Base-by-base conservation (phyloP, 176 grass and related monocot species). In the Aegilops bicornis region DNA sequence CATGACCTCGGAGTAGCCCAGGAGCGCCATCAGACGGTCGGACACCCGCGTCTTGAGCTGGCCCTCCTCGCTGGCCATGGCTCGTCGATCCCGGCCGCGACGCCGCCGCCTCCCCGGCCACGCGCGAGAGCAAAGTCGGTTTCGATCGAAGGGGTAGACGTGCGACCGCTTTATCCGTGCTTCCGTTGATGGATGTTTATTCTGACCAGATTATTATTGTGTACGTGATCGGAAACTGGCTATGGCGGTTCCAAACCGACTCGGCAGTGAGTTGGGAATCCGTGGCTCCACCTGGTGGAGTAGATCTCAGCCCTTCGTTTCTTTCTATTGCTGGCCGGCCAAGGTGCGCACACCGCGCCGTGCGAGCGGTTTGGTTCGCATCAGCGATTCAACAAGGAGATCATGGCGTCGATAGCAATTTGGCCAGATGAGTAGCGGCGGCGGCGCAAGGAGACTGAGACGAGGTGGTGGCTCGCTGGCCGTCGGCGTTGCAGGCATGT, bases 21-120 rank as follows among this genome's bases (percentile, higher is more conserved):
- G 15, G 63, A 89, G 78, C 35, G 78, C 78, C 27, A 82, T 86
- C 48, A 86, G 78, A 19, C 78, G 78, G 71, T 89, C 88, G 22
- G 88, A 89, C 27, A 89, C 78, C 83, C 83, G 81, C 78, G 88
- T 82, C 62, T 82, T 89, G 71, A 89, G 71, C 36, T 47, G 47
- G 48, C 62, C 15, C 23, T 85, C 27, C 31, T 86, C 69, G 76
- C 56, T 23, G 67, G 77, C 17, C 77, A 45, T 60, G 48, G 54
- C 43, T 16, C n/a, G 73, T 30, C 73, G 73, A 52, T 19, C 48
- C 37, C 14, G 73, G 43, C 25, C 25, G 39, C 13, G 42, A 9
- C 42, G 71, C 23, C 10, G 13, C 27, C 13, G 72, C 15, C 42
- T 43, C 10, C 11, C 13, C 27, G 27, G 23, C 35, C 35, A 36